Evolutionary conservation across 495 filamentous ascomycete genomes (phyloP).

Genomic region (Lichina pygmaea): DNA sequence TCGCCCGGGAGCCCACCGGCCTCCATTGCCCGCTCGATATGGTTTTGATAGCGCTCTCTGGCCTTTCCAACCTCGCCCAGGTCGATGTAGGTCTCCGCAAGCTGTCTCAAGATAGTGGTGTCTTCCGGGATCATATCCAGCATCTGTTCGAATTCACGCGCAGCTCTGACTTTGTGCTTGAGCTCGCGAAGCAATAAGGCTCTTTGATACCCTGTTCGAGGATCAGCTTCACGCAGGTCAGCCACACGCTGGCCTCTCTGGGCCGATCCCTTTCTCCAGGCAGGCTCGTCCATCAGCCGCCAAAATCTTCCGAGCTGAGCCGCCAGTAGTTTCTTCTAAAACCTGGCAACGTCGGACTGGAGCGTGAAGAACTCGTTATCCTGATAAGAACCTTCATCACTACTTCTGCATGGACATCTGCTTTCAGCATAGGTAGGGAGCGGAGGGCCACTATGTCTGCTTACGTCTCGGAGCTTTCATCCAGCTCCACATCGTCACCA

Average conservation of each 20-base stretch:
- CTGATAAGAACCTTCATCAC: not conserved
- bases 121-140: constrained; percentile 31
- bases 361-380: constrained; percentile 1
- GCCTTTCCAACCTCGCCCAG: constrained; percentile 26
- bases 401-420: too few species aligned
- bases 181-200: constrained; percentile 29
- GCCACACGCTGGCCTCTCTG: constrained; percentile 39
- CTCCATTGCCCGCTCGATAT: constrained; percentile 26
- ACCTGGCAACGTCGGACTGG: not conserved
- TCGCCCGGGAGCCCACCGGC: constrained; percentile 13
- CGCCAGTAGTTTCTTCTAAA: not conserved
- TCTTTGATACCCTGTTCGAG: constrained; percentile 29
- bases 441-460: too few species aligned
- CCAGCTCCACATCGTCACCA: too few species aligned
- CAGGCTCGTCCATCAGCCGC: not conserved
- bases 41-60: constrained; percentile 29
- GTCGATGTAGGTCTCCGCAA: constrained; percentile 40
- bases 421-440: too few species aligned
- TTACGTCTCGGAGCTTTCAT: too few species aligned
- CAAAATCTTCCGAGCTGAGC: not conserved
- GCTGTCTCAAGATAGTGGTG: constrained; percentile 27
- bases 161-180: constrained; percentile 26
- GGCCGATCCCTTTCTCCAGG: constrained; percentile 17
- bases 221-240: constrained; percentile 35
- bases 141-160: constrained; percentile 33